A percentile compares a stretch with the other conserved stretches of the same genome.
Conservation (phyloP, 306 rosid species). For the Prunus persica region DNA sequence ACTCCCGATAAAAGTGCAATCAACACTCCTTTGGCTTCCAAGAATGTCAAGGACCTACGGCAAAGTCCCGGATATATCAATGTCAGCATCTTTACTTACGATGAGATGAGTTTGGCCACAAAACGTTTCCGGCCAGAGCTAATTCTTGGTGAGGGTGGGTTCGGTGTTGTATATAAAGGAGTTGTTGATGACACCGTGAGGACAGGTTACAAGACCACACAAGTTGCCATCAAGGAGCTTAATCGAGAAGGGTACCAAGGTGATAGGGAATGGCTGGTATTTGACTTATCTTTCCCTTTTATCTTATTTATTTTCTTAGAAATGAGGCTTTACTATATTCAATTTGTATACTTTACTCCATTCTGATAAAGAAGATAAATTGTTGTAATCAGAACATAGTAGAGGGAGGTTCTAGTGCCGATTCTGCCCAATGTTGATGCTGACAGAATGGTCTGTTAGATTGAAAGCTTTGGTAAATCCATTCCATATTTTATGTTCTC, state of each 20-base stretch:
- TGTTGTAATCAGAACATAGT: neutral
- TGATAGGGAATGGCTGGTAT: constrained; percentile 98
- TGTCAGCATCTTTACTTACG: constrained; percentile 66
- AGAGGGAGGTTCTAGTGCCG: neutral
- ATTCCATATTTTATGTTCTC: neutral
- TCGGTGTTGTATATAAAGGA: constrained; percentile 95
- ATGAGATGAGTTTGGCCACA: constrained; percentile 73
- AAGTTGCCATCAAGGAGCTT: constrained; percentile 94
- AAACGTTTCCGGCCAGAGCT: constrained; percentile 79
- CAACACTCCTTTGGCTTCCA: constrained; percentile 37
- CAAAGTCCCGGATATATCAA: constrained; percentile 57
- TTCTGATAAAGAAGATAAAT: neutral
- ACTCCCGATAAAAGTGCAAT: constrained; percentile 14
- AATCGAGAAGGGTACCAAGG: constrained; percentile 98
- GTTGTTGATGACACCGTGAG: constrained; percentile 67
- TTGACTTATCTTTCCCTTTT: constrained; percentile 16
- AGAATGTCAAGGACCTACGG: constrained; percentile 75
- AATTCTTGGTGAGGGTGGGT: constrained; percentile 93
- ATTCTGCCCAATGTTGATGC: neutral
- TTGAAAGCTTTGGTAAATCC: neutral
- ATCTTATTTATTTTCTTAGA: constrained; percentile 1
- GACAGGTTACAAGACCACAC: constrained; percentile 49
- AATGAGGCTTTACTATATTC: constrained; percentile 2
- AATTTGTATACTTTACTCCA: neutral
- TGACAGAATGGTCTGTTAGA: neutral